These are phyloP conservation scores for Penicillium egyptiacum DNA, from an alignment of 495 filamentous ascomycete species.

Conservation along the genomic window DNA sequence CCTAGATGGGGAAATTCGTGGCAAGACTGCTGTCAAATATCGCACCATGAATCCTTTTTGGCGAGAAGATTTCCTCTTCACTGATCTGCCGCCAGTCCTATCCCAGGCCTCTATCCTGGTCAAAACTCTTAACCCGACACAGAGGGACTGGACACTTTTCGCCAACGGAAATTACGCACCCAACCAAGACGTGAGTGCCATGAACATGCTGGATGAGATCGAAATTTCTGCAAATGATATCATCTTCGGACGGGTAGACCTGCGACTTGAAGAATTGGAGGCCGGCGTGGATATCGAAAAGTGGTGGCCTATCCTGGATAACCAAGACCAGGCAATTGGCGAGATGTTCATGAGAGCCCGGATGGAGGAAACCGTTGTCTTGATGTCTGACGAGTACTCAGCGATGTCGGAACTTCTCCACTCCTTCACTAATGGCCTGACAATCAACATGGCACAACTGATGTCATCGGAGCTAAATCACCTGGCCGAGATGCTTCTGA, in stretches of 20 bases:
- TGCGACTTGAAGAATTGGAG: constrained; percentile 81
- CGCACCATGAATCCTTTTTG: constrained; percentile 88
- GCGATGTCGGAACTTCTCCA: constrained; percentile 83
- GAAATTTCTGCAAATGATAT: constrained; percentile 56
- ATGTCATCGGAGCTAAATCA: constrained; percentile 73
- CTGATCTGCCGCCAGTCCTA: constrained; percentile 76
- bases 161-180: constrained; percentile 48
- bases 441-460: constrained; percentile 76
- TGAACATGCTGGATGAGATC: constrained; percentile 49
- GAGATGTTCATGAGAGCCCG: constrained; percentile 84
- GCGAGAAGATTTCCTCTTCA: constrained; percentile 88
- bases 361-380: constrained; percentile 83
- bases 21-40: constrained; percentile 77
- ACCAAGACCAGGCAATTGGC: constrained; percentile 70
- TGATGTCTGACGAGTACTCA: constrained; percentile 83
- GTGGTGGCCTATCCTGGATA: constrained; percentile 83
- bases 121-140: constrained; percentile 60
- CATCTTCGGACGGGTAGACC: constrained; percentile 72
- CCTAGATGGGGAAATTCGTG: constrained; percentile 84
- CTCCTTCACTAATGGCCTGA: constrained; percentile 77
- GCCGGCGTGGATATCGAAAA: constrained; percentile 78
- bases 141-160: constrained; percentile 55
- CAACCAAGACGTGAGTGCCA: constrained; percentile 44
- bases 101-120: constrained; percentile 79
- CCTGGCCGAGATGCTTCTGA: constrained; percentile 83